Base-by-base conservation (phyloP, 352 stramenopile species). In the Plasmopara muralis region DNA sequence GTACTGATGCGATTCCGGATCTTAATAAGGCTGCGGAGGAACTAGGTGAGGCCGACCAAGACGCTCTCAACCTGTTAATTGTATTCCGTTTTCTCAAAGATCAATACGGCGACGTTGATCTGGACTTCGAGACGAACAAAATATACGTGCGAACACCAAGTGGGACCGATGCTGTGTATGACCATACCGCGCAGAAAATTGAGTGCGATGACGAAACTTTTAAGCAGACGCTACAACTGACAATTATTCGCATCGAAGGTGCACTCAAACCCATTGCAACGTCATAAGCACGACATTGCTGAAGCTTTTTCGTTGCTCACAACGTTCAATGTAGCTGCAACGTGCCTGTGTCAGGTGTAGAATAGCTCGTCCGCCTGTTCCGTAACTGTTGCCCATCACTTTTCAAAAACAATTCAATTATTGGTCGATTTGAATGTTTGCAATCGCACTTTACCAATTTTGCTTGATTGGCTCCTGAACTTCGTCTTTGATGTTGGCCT, bases 51-150 rank as follows among this genome's bases (percentile, higher is more conserved):
- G 52, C 55, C 4, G 84, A 95, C 51, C 76, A 94, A 60, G 77
- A 94, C 34, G 83, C 81, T 8, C 53, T 94, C 38, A 91, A 94
- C 46, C 56, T 95, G 48, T 51, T 95, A 35, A 77, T 93, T 14
- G 69, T 94, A 44, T 94, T 84, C 48, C 79, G 84, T 2, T 40
- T 90, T 50, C 64, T 94, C 6, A 91, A 93, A 56, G 82, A 94
- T 50, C 84, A 94, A 60, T 94, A 85, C 38, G 84, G 84, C 14
- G 76, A 90, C 55, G 84, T 91, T 28, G 74, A 91, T 15, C 62
- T 94, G 50, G 77, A 94, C 47, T 88, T 93, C 30, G 83, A 89
- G 55, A 94, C 84, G 4, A 93, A 94, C 68, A 85, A 86, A 53
- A 94, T 94, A 58, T 77, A 91, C 47, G 85, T 94, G 13, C 68